Percentiles rank a stretch among this genome's conserved stretches.
Conservation (phyloP, 345 rosid genomes). For the Salix suchowensis region DNA sequence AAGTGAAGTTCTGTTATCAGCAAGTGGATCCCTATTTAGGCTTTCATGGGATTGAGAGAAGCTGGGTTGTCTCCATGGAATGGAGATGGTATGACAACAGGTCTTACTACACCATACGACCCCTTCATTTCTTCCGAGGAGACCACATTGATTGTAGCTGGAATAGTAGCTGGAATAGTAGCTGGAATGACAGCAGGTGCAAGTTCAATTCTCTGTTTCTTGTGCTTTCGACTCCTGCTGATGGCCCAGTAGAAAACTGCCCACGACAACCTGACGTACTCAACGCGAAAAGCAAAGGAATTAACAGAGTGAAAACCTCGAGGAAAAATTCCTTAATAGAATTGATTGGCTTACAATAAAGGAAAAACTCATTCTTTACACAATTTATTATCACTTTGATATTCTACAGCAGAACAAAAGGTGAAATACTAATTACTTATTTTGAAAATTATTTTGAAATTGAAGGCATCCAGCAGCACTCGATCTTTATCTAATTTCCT, state of each 20-base stretch:
- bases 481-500: neutral
- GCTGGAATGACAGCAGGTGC: constrained; percentile 30
- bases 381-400: neutral
- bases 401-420: neutral
- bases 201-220: constrained; percentile 47
- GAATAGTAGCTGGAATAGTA: constrained; percentile 17
- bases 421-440: neutral
- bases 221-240: constrained; percentile 65
- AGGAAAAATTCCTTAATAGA: neutral
- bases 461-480: neutral
- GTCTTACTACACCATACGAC: constrained; percentile 39
- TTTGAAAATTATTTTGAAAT: neutral
- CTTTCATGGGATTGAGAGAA: constrained; percentile 33
- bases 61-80: constrained; percentile 24
- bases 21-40: constrained; percentile 29
- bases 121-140: constrained; percentile 36
- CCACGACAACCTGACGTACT: constrained; percentile 59
- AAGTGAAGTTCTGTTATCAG: constrained; percentile 36
- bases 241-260: constrained; percentile 69
- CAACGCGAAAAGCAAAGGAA: constrained; percentile 1
- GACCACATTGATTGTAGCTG: constrained; percentile 23
- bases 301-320: neutral
- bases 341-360: neutral
- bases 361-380: neutral
- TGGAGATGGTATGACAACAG: constrained; percentile 23